Base-by-base conservation (phyloP, 495 filamentous ascomycete genomes). In the Lophiostoma macrostomum region DNA sequence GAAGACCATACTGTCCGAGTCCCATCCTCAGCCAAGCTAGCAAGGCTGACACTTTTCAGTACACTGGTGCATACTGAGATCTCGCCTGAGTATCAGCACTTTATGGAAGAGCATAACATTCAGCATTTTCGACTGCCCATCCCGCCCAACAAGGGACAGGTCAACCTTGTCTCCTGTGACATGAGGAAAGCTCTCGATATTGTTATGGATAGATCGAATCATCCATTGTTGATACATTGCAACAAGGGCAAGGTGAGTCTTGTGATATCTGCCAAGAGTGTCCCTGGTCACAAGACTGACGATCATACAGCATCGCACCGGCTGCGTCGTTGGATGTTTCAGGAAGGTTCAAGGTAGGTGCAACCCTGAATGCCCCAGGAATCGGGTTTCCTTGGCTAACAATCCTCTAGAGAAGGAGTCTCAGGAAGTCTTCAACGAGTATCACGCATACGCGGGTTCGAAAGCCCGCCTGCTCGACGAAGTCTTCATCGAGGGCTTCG, bases 161-260 rank as follows among this genome's bases (percentile, higher is more conserved):
- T 72, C 29, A 61, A 53, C 5, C 72, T 88, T 14, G 78, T 84
- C 0, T 63, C 78, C n/a, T 65, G 71, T 19, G 76, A 79, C 3
- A 84, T 95, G 70, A 73, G 73, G 49, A 69, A 75, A 8, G 82
- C 87, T 36, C 71, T 91, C 12, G 67, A 76, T 3, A 66, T 90
- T 38, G 73, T 90, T 22, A 70, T 87, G 29, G 75, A 90, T 61
- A 70, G 74, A 5, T 64, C 72, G 11, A 88, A 89, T 48, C 80
- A 90, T 51, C 89, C 89, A 0, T 61, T 95, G 0, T 72, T 93
- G 30, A 80, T 95, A 27, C 89, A 95, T 61, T 95, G 89, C 71
- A 95, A 95, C 60, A 88, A 93, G 60, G 89, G 89, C 53, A 90
- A 85, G 73, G 84, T 86, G 71, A 51, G 73, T 64, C 45, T n/a